Evolutionary conservation across 2,329 filamentous ascomycete genomes (phyloP).

Genomic region (Ceratocystis lukuohia): DNA sequence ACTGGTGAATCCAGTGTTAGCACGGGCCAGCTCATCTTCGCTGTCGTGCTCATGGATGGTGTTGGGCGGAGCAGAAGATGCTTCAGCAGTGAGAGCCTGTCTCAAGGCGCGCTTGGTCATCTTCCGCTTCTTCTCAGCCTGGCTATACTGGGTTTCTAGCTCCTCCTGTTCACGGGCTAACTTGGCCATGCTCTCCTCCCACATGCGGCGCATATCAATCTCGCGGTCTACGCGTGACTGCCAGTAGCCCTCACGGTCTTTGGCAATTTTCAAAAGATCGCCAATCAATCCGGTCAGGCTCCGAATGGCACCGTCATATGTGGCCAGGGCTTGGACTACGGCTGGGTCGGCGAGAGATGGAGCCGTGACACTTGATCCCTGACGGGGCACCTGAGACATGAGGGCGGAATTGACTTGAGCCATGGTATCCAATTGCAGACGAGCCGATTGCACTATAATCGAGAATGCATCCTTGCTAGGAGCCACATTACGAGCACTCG

Average conservation of each 20-base stretch:
- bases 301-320: constrained; percentile 79
- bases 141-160: constrained; percentile 72
- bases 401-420: constrained; percentile 74
- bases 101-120: constrained; percentile 79
- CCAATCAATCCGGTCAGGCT: constrained; percentile 75
- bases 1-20: neutral
- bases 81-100: constrained; percentile 57
- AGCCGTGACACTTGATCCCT: neutral
- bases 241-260: constrained; percentile 92
- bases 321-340: constrained; percentile 61
- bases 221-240: constrained; percentile 88
- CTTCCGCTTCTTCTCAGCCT: constrained; percentile 81
- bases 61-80: constrained; percentile 25
- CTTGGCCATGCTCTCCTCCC: constrained; percentile 98
- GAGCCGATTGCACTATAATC: constrained; percentile 91
- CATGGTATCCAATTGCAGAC: constrained; percentile 81
- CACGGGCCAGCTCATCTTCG: constrained; percentile 21
- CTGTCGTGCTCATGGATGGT: constrained; percentile 26
- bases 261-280: constrained; percentile 80
- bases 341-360: constrained; percentile 55
- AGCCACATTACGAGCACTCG: constrained; percentile 62
- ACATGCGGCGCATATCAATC: constrained; percentile 81
- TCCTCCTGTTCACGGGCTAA: constrained; percentile 92
- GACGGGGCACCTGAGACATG: constrained; percentile 44
- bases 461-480: constrained; percentile 86